Base-by-base conservation (phyloP, 257 asterid species). In the Schizonepeta tenuifolia region DNA sequence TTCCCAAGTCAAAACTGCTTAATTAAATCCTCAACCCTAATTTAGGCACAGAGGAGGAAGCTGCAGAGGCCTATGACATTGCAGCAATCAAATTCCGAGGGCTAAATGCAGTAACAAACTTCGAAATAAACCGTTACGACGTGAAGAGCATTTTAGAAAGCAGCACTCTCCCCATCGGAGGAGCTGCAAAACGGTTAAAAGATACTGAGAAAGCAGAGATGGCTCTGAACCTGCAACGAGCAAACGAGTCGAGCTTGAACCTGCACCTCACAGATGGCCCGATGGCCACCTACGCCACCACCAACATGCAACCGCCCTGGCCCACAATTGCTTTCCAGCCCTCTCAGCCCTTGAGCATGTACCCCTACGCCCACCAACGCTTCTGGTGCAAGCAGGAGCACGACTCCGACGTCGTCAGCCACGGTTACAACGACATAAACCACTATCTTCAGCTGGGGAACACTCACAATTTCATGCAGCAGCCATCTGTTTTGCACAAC, bases 51-150 rank as follows among this genome's bases (percentile, higher is more conserved):
- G 97, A 90, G 70, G 98, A 90, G 57, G 98, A 93, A 86, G 98
- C 98, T 0, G 98, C 98, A 2, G 98, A 93, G 70, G 98, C 98
- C 6, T 93, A 93, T 62, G 98, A 93, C 78, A 81, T 93, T 0
- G 98, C 98, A 3, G 97, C 97, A 6, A 86, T 92, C 65, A 92
- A 92, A 62, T 92, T 92, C 86, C 69, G 97, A 36, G 97, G 97
- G 3, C 91, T 90, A 0, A 90, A 69, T 40, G 98, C 98, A 0
- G 97, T 93, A 0, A 93, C 97, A 1, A 93, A 93, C 71, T 93
- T 93, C 35, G 98, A 93, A 78, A 93, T 93, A 89, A 87, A 71
- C 77, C 98, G 98, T 0, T 93, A 93, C 63, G 98, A 93, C 5
- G 98, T 91, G 7, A 93, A 91, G 66, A 84, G 94, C 9, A 93